phyloP scores from a whole-genome alignment of 2,329 filamentous ascomycete species.

The Tolypocladium album region DNA sequence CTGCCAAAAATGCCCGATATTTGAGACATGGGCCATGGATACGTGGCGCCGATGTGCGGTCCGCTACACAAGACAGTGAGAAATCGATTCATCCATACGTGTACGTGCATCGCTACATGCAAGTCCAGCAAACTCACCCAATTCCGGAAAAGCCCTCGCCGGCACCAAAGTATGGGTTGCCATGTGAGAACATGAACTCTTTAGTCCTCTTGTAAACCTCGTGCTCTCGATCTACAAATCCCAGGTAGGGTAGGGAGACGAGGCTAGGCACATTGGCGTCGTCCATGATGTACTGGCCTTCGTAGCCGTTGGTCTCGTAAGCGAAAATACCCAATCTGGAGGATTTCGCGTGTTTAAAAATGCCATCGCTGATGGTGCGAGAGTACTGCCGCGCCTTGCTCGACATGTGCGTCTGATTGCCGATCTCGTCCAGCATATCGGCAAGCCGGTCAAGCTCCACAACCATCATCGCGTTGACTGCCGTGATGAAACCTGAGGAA shows the following conservation, averaged over 20 bases:
- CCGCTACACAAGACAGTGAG: constrained; percentile 30
- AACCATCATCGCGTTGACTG: constrained; percentile 27
- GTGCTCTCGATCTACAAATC: constrained; percentile 48
- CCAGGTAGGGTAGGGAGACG: constrained; percentile 53
- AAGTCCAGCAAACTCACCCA: constrained; percentile 8
- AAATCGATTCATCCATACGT: background rate
- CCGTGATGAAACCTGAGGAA: constrained; percentile 31
- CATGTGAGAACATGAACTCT: constrained; percentile 61
- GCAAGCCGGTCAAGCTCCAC: constrained; percentile 46
- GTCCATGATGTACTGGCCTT: constrained; percentile 56
- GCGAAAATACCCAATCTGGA: constrained; percentile 49
- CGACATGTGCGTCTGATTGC: constrained; percentile 56
- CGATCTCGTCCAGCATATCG: constrained; percentile 52
- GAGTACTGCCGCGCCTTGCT: constrained; percentile 24
- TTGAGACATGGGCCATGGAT: constrained; percentile 46
- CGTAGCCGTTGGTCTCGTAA: constrained; percentile 68
- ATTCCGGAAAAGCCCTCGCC: constrained; percentile 13
- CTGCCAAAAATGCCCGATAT: constrained; percentile 42
- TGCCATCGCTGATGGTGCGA: constrained; percentile 60
- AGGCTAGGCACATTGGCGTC: constrained; percentile 62
- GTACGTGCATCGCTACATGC: background rate
- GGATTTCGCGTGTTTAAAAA: constrained; percentile 41
- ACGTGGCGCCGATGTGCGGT: constrained; percentile 49
- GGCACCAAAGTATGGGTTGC: constrained; percentile 62
- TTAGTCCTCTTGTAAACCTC: constrained; percentile 68